These are phyloP conservation scores for Clonostachys rhizophaga DNA, from an alignment of 2,329 filamentous ascomycete genomes.

Conservation along the genomic window DNA sequence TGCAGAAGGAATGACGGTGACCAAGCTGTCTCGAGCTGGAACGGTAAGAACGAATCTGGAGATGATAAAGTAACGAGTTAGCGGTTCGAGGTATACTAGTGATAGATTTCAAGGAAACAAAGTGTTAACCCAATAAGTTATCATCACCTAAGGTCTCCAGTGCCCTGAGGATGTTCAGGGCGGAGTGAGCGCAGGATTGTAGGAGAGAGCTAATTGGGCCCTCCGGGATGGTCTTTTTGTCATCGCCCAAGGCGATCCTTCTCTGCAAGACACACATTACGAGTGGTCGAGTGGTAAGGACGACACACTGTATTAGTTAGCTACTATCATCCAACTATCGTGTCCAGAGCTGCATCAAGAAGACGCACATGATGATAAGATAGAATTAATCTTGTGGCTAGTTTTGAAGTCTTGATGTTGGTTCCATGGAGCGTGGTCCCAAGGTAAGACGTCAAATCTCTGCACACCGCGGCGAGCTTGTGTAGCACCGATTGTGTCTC, in stretches of 20 bases:
- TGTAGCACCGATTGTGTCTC: slow-evolving; percentile 19
- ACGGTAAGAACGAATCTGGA: background rate
- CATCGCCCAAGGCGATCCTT: slow-evolving; percentile 14
- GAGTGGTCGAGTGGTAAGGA: slow-evolving; percentile 18
- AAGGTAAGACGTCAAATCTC: slow-evolving; percentile 15
- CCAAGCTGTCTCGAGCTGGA: background rate
- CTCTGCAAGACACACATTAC: slow-evolving; percentile 25
- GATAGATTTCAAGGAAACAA: background rate
- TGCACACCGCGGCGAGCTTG: slow-evolving; percentile 14
- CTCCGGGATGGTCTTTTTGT: slow-evolving; percentile 5
- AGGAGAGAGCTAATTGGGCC: slow-evolving; percentile 16
- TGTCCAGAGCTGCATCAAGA: no score
- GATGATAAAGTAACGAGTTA: no score
- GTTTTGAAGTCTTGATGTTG: slow-evolving; percentile 17
- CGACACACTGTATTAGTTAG: slow-evolving; percentile 11
- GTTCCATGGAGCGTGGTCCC: slow-evolving; percentile 18
- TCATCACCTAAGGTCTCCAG: slow-evolving; percentile 16
- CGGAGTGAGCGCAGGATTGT: slow-evolving; percentile 18
- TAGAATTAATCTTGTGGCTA: slow-evolving; percentile 13
- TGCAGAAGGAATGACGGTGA: background rate
- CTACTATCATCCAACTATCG: no score
- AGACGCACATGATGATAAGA: slow-evolving; percentile 13
- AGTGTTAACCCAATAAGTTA: slow-evolving; percentile 12
- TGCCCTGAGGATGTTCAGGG: slow-evolving; percentile 15
- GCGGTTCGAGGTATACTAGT: background rate